Conservation (phyloP, 2,329 filamentous ascomycete species). For the Aspergillus brasiliensis region DNA sequence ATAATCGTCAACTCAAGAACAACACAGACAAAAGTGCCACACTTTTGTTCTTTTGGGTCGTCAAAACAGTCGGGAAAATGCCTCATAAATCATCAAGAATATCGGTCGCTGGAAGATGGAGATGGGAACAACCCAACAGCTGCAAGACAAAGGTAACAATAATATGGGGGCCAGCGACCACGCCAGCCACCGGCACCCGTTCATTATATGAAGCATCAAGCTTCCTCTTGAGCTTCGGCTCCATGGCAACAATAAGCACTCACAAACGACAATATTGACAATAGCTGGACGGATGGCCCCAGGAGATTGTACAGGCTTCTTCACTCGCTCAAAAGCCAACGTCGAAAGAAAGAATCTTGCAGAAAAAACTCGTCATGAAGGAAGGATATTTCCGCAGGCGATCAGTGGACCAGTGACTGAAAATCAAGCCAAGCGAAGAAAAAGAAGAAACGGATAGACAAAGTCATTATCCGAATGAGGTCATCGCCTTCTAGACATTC, state of each 20-base stretch:
- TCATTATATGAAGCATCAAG: conserved; percentile 8
- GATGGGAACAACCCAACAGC: background rate
- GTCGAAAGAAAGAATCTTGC: conserved; percentile 13
- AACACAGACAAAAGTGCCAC: background rate
- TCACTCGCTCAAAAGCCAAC: conserved; percentile 4
- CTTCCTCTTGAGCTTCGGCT: conserved; percentile 2
- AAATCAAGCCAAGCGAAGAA: conserved; percentile 1
- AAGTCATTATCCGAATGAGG: conserved; percentile 15
- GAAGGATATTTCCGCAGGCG: conserved; percentile 12
- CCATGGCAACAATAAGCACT: conserved; percentile 1
- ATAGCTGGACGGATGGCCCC: background rate
- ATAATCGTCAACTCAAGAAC: conserved; percentile 1
- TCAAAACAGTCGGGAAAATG: conserved; percentile 7
- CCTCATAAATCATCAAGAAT: conserved; percentile 13
- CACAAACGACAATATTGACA: conserved; percentile 1
- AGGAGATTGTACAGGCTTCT: conserved; percentile 1
- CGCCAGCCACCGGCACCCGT: background rate
- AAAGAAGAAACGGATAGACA: conserved; percentile 4
- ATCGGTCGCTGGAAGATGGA: background rate
- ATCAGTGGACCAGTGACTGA: background rate
- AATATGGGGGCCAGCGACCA: background rate
- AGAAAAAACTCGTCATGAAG: conserved; percentile 4
- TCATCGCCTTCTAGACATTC: conserved; percentile 31
- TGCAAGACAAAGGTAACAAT: background rate
- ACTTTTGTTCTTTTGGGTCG: conserved; percentile 15